Evolutionary conservation across 495 filamentous ascomycete genomes (phyloP), one percentile per base, ranked within the genome.

Genomic region (Sporormia fimetaria): DNA sequence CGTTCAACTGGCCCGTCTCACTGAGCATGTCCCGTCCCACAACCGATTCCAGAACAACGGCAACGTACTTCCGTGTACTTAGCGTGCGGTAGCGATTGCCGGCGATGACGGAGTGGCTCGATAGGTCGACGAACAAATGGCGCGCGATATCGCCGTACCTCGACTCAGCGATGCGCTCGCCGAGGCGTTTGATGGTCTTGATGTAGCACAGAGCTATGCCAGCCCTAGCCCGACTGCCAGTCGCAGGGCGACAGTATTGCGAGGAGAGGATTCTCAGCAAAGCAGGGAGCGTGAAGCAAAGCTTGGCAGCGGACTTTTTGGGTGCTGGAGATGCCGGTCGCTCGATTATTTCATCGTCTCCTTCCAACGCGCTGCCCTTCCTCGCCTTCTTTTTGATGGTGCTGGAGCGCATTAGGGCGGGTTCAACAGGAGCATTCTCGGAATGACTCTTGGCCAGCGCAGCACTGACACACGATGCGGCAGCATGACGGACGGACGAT

Each of bases 81-180:
- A 96, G 67, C 14, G 93, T 68, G 26, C 87, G 80, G 59, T 95
- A 94, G 15, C 90, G 78, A 57, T 94, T 93, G 49, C 81, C 79
- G 40, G 68, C 71, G 40, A 95, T 76, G 37, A 72, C 81, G 6
- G 73, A 70, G 52, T 81, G 74, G 46, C 83, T 82, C 29, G 95
- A 63, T 4, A 96, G 60, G 33, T 96, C 85, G 18, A 75, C 62
- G 5, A 88, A 73, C 26, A 96, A 62, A 55, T 93, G 87, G 42
- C 78, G 75, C 5, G 82, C 71, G 51, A 96, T 92, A 37, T 71
- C 74, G 10, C 72, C 64, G 58, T 94, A 96, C 33, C 79, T 78
- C 30, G 70, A 69, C 61, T 94, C 83, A 2, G 96, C 72, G 26
- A 78, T 69, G 39, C 75, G 77, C 51, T 85, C 75, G 4, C 80